Percentiles rank a stretch among this genome's conserved stretches.
Evolutionary conservation across 2,329 filamentous ascomycete genomes (phyloP).

Genomic region (Cercospora sp.): DNA sequence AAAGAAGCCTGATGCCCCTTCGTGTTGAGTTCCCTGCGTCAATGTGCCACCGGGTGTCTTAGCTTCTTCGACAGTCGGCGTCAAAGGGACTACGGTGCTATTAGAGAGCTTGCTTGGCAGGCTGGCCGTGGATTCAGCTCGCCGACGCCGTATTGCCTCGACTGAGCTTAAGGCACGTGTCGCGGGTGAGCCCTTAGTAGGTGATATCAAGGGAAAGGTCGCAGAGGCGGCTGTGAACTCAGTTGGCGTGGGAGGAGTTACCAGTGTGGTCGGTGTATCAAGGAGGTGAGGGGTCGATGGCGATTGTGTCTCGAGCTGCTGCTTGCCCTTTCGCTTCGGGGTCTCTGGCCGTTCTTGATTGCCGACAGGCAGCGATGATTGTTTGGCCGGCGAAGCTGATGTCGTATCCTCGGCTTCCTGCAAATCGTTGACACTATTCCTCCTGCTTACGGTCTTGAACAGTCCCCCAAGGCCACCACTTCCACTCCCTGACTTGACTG

Average conservation of each 20-base stretch:
- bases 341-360: conserved; percentile 29
- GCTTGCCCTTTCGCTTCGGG: conserved; percentile 23
- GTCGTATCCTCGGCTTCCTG: conserved; percentile 25
- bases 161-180: conserved; percentile 29
- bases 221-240: conserved; percentile 37
- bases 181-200: conserved; percentile 48
- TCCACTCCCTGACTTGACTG: conserved; percentile 46
- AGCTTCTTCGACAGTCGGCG: conserved; percentile 72
- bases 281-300: conserved; percentile 43
- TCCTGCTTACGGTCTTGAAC: conserved; percentile 44
- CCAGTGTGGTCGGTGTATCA: conserved; percentile 56
- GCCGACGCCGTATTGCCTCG: conserved; percentile 37
- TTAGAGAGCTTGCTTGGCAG: conserved; percentile 83
- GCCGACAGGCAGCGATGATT: background rate
- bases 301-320: conserved; percentile 39
- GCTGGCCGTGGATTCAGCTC: conserved; percentile 35
- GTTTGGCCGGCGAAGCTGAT: background rate
- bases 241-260: conserved; percentile 65
- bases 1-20: conserved; percentile 70
- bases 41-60: conserved; percentile 58
- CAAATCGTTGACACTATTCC: conserved; percentile 36
- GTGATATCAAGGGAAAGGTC: conserved; percentile 26
- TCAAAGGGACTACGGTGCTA: conserved; percentile 68
- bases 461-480: conserved; percentile 46
- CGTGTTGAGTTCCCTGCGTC: conserved; percentile 41